phyloP scores from a whole-genome alignment of 2,329 filamentous ascomycete species.

The Emmonsiellopsis sp. region DNA sequence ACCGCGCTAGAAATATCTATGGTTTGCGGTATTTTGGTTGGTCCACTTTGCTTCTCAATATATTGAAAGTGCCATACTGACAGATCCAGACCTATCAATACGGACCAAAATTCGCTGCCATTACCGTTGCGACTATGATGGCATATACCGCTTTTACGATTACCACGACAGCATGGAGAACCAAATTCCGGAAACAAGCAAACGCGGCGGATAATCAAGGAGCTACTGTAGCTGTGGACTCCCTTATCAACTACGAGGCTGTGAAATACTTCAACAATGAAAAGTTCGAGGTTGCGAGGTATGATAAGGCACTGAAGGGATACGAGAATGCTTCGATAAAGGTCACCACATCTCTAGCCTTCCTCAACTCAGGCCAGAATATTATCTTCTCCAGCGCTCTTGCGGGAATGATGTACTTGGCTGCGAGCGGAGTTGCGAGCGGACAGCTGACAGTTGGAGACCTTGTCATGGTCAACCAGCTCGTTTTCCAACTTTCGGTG shows the following conservation, averaged over 20 bases:
- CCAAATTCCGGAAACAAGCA: slow-evolving; percentile 87
- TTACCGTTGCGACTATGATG: slow-evolving; percentile 84
- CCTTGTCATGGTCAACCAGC: slow-evolving; percentile 96
- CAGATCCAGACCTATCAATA: slow-evolving; percentile 81
- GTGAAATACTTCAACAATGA: slow-evolving; percentile 99
- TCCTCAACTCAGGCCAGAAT: slow-evolving; percentile 92
- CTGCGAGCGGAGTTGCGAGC: slow-evolving; percentile 74
- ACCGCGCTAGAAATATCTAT: slow-evolving; percentile 89
- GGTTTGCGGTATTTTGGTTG: slow-evolving; percentile 82
- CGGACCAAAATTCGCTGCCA: slow-evolving; percentile 79
- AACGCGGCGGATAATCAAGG: slow-evolving; percentile 95
- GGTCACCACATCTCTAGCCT: slow-evolving; percentile 83
- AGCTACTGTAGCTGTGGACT: slow-evolving; percentile 91
- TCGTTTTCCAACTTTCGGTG: slow-evolving; percentile 95
- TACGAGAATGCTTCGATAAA: slow-evolving; percentile 97
- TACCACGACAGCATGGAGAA: slow-evolving; percentile 91
- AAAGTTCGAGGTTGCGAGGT: slow-evolving; percentile 81
- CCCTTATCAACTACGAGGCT: slow-evolving; percentile 95
- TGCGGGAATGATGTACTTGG: slow-evolving; percentile 97
- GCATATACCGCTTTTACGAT: slow-evolving; percentile 97
- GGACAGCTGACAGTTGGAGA: slow-evolving; percentile 85
- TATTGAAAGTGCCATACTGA: background rate
- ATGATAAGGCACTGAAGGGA: slow-evolving; percentile 73
- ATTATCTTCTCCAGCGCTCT: slow-evolving; percentile 92
- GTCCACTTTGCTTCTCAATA: slow-evolving; percentile 7